These are phyloP conservation scores for Warburgia ugandensis DNA, from an alignment of 164 flowering plant species.

Conservation along the genomic window DNA sequence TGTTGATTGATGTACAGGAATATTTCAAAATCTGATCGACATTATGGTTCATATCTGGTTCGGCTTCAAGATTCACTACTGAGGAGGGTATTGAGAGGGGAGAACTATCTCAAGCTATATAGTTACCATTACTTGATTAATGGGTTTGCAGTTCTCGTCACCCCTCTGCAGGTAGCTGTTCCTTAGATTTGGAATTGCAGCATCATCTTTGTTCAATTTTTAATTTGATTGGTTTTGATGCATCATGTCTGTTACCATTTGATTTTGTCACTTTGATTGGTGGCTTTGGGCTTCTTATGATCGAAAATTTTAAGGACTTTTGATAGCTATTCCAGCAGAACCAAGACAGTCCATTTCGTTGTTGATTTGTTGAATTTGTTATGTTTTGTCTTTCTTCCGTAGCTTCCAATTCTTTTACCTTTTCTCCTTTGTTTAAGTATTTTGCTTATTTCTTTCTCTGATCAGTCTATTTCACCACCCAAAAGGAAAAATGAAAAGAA, in stretches of 20 bases:
- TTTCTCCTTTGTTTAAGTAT: too few relatives aligned
- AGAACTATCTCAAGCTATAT: constrained; percentile 81
- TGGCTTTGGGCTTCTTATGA: background rate
- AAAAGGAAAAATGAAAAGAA: too few relatives aligned
- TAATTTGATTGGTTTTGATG: too few relatives aligned
- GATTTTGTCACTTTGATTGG: background rate
- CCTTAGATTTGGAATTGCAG: background rate
- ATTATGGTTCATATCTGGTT: constrained; percentile 35
- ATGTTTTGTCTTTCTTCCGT: too few relatives aligned
- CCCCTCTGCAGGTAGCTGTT: constrained; percentile 90
- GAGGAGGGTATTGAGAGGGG: constrained; percentile 65
- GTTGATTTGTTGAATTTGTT: too few relatives aligned
- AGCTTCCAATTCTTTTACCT: too few relatives aligned
- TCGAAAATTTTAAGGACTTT: background rate
- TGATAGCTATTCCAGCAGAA: too few relatives aligned
- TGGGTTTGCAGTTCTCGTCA: constrained; percentile 89
- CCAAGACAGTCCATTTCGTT: too few relatives aligned
- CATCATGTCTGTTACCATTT: background rate
- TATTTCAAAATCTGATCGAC: constrained; percentile 38
- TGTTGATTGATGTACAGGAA: constrained; percentile 32
- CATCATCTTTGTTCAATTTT: background rate
- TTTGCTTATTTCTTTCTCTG: too few relatives aligned
- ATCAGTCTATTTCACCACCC: too few relatives aligned
- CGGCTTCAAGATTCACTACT: constrained; percentile 73
- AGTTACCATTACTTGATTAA: constrained; percentile 94